Evolutionary conservation across 371 early-diverging fungal species (phyloP).

Genomic region (Mortierella sp.): DNA sequence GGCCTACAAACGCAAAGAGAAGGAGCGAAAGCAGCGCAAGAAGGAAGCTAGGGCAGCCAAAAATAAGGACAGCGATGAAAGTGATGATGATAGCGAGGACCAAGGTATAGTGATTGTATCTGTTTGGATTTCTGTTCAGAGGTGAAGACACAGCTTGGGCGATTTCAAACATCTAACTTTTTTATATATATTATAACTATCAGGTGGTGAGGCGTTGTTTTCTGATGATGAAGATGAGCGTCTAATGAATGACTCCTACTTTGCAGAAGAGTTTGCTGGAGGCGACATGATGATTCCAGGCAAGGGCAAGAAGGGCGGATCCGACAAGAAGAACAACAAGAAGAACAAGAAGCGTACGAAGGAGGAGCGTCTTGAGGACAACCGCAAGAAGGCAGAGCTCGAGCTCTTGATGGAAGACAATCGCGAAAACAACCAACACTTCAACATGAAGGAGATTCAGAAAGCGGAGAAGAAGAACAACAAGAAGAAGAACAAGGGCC

Average conservation of each 20-base stretch:
- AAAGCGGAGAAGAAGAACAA: conserved; percentile 85
- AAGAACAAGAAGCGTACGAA: conserved; percentile 68
- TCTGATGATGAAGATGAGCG: conserved; percentile 71
- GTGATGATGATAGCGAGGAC: conserved; percentile 55
- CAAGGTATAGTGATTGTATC: conserved; percentile 30
- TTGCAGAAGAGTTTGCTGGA: conserved; percentile 70
- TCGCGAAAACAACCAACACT: conserved; percentile 73
- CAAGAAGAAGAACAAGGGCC: conserved; percentile 64
- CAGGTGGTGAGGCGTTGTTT: conserved; percentile 55
- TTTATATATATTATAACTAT: not conserved
- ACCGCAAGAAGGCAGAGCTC: conserved; percentile 83
- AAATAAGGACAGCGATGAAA: conserved; percentile 42
- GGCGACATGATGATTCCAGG: conserved; percentile 59
- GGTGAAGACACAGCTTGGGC: not conserved
- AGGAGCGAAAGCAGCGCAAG: conserved; percentile 79
- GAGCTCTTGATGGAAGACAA: conserved; percentile 82
- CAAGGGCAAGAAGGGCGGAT: conserved; percentile 53
- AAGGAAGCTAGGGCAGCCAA: conserved; percentile 66
- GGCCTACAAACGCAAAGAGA: conserved; percentile 84
- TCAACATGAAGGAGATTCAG: conserved; percentile 88
- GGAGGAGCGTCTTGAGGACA: conserved; percentile 70
- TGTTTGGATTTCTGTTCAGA: not conserved
- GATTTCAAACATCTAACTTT: not conserved
- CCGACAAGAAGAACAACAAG: conserved; percentile 53
- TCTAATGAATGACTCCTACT: conserved; percentile 77